Evolutionary conservation across 2,329 filamentous ascomycete species (phyloP), one percentile per base, ranked within the genome.

Genomic region (Neonectria sp.): DNA sequence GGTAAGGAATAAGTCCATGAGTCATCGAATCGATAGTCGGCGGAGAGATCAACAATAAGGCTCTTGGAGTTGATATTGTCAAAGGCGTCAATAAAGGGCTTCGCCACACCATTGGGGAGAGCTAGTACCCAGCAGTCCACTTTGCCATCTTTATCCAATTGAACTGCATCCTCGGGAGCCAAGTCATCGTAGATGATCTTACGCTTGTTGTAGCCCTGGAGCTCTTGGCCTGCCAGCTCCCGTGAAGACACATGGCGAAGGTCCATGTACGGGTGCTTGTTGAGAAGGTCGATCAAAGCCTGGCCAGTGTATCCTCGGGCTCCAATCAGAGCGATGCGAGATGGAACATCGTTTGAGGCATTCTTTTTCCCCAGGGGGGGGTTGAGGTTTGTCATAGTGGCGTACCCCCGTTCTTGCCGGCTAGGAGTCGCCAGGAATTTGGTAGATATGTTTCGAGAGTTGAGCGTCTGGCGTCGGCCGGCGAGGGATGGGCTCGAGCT

Each of bases 51-150:
- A 52, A 99, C 88, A 73, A 98, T 93, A 46, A 98, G 85, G 74
- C 93, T 95, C 69, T 88, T 88, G 76, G 90, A 35, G 88, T 89
- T 76, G 92, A 21, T 21, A 21, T 21, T 88, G 74, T 95, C 89
- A 60, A 98, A 89, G 8, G 95, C 95, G 71, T 98, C 94, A 11
- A 98, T 92, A 74, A 92, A 99, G 0, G 96, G 95, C 83, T 95
- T 93, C 89, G 94, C 98, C 56, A 97, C 94, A 68, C 94, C 93
- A 78, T 98, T 99, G 51, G 95, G 96, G 33, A 98, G 90, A 40
- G 96, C 96, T 93, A 98, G 96, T 51, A 98, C 93, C 95, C 95
- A 98, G 83, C 93, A 96, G 84, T 98, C 95, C 56, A 98, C 91
- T 76, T 95, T 90, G 58, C 93, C 93, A 35, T 92, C 90, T 79